Evolutionary conservation across 257 asterid genomes (phyloP).

Genomic region (Solanum phureja): DNA sequence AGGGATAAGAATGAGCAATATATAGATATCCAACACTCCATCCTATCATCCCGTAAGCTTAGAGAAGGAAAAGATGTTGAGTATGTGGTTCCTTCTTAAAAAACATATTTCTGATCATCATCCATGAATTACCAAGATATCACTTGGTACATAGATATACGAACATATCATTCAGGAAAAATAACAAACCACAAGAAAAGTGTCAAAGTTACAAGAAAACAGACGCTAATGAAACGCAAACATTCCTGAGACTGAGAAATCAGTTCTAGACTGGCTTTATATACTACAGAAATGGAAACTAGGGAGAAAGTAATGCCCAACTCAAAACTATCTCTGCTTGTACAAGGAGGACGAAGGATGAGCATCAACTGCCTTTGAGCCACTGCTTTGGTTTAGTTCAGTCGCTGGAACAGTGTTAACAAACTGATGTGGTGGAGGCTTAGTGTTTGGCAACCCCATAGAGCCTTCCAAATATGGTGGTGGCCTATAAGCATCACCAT

Average conservation of each 20-base stretch:
- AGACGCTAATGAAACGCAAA: not conserved
- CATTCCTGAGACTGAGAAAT: not conserved
- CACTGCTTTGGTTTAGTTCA: slow-evolving; percentile 17
- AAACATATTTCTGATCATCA: slow-evolving; percentile 63
- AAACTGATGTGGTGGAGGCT: slow-evolving; percentile 46
- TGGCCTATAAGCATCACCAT: not conserved
- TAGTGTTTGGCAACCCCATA: slow-evolving; percentile 1
- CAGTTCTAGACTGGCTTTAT: not conserved
- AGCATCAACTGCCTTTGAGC: slow-evolving; percentile 15
- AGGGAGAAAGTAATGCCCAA: not conserved
- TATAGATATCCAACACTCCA: slow-evolving; percentile 97
- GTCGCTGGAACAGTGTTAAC: slow-evolving; percentile 36
- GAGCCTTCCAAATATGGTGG: not conserved
- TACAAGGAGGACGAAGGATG: slow-evolving; percentile 17
- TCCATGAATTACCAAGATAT: slow-evolving; percentile 80
- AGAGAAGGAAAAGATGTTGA: slow-evolving; percentile 83
- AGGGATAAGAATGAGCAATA: not conserved
- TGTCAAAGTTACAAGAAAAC: not conserved
- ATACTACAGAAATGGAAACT: not conserved
- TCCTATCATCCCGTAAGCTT: slow-evolving; percentile 99
- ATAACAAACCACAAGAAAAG: not conserved
- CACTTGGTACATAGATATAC: not conserved
- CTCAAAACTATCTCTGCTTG: not conserved
- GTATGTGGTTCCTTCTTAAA: slow-evolving; percentile 74
- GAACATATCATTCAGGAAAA: not conserved